Percentiles rank a stretch among this genome's conserved stretches.
phyloP scores from a whole-genome alignment of 306 rosid genomes.

The Quercus cerris region DNA sequence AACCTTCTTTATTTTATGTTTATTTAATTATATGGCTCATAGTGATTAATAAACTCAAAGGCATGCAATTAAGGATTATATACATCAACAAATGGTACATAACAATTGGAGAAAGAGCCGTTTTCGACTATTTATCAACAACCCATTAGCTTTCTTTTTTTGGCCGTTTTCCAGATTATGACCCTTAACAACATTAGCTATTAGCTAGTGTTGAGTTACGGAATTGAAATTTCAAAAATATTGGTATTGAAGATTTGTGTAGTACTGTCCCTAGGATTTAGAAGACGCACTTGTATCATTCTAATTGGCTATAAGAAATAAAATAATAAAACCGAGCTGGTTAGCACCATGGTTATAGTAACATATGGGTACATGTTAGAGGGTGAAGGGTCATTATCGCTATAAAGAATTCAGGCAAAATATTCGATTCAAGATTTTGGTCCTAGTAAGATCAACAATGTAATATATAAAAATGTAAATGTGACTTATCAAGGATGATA shows the following conservation, averaged over 20 bases:
- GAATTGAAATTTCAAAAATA: not conserved
- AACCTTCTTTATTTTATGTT: conserved; percentile 16
- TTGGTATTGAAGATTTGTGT: conserved; percentile 15
- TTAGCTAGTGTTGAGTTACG: not conserved
- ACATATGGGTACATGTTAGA: conserved; percentile 12
- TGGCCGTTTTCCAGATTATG: conserved; percentile 14
- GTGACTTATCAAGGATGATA: not conserved
- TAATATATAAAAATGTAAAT: conserved; percentile 7
- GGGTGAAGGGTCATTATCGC: conserved; percentile 7
- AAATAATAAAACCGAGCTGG: conserved; percentile 16
- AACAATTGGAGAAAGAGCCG: conserved; percentile 29
- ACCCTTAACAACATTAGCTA: not conserved
- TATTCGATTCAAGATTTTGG: conserved; percentile 26
- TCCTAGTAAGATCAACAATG: conserved; percentile 1
- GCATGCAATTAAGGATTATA: conserved; percentile 22
- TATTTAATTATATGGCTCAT: conserved; percentile 9
- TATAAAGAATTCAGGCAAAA: conserved; percentile 16
- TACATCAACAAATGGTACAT: conserved; percentile 33
- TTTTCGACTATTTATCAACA: conserved; percentile 47
- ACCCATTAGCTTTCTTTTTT: conserved; percentile 25
- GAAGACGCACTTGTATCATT: conserved; percentile 22
- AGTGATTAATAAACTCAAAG: conserved; percentile 19
- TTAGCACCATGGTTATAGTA: conserved; percentile 4
- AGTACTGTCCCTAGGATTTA: conserved; percentile 22
- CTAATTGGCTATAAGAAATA: conserved; percentile 20